phyloP scores from a whole-genome alignment of 2,329 filamentous ascomycete genomes.

The Pseudocercospora musae region DNA sequence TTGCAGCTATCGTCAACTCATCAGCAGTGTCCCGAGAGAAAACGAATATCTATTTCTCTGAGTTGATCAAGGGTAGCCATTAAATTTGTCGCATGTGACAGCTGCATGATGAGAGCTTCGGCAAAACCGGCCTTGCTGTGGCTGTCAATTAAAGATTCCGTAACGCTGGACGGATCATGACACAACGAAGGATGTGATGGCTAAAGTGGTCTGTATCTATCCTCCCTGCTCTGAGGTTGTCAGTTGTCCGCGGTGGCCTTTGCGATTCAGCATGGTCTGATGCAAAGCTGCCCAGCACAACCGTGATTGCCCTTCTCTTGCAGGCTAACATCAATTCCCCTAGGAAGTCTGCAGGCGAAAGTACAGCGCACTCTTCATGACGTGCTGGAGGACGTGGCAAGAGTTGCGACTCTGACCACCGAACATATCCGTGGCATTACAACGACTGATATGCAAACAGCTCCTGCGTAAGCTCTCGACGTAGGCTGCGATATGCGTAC shows the following conservation, averaged over 20 bases:
- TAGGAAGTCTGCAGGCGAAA: background rate
- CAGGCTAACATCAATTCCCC: background rate
- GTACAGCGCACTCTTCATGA: background rate
- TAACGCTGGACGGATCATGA: too few relatives aligned
- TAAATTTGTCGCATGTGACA: too few relatives aligned
- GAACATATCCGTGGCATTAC: background rate
- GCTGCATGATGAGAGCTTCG: too few relatives aligned
- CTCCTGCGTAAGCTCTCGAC: background rate
- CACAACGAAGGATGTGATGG: too few relatives aligned
- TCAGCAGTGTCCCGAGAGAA: too few relatives aligned
- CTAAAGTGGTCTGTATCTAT: too few relatives aligned
- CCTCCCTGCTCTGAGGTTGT: too few relatives aligned
- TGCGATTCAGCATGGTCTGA: background rate
- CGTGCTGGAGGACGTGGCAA: background rate
- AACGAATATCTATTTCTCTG: too few relatives aligned
- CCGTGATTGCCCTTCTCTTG: background rate
- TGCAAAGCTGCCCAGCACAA: background rate
- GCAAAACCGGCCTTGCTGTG: too few relatives aligned
- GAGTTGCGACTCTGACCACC: background rate
- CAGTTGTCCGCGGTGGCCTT: background rate
- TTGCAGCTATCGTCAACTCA: too few relatives aligned
- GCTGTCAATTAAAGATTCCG: too few relatives aligned
- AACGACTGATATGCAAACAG: background rate
- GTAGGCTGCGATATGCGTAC: background rate
- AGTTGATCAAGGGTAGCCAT: too few relatives aligned